These are phyloP conservation scores for Acacia confusa DNA, from an alignment of 306 rosid species.

Conservation along the genomic window DNA sequence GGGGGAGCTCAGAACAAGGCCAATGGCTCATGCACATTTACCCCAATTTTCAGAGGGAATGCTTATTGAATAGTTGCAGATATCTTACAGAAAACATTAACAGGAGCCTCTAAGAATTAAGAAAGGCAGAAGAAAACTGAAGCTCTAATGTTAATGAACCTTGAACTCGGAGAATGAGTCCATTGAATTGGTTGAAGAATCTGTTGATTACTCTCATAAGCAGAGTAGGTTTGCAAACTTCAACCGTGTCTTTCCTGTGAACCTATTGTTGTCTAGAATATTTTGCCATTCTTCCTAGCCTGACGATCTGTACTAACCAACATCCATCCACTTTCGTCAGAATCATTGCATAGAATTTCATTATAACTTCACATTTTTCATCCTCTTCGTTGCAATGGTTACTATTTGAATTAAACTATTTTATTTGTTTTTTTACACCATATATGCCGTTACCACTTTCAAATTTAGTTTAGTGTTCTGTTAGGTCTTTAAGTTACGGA, in stretches of 20 bases:
- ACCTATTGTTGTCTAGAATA: neutral
- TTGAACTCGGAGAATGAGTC: conserved; percentile 2
- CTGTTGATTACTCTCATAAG: neutral
- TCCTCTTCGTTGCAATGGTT: neutral
- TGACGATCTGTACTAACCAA: neutral
- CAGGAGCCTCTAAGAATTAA: neutral
- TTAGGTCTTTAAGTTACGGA: conserved; percentile 11
- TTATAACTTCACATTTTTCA: conserved; percentile 1
- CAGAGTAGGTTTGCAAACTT: neutral
- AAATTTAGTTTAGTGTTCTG: conserved; percentile 2
- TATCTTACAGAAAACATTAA: neutral
- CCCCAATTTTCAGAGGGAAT: neutral
- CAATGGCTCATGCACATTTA: neutral
- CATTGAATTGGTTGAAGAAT: conserved; percentile 12
- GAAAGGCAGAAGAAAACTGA: neutral
- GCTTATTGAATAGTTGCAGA: neutral
- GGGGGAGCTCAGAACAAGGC: neutral
- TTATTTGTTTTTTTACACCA: neutral
- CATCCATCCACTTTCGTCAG: neutral
- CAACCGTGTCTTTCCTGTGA: neutral
- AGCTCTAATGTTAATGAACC: neutral
- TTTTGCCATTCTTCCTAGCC: neutral
- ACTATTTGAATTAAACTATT: neutral
- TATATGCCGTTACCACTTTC: neutral
- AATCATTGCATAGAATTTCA: neutral